These are phyloP conservation scores for Nemania diffusa DNA, from an alignment of 2,329 filamentous ascomycete species.

Conservation along the genomic window DNA sequence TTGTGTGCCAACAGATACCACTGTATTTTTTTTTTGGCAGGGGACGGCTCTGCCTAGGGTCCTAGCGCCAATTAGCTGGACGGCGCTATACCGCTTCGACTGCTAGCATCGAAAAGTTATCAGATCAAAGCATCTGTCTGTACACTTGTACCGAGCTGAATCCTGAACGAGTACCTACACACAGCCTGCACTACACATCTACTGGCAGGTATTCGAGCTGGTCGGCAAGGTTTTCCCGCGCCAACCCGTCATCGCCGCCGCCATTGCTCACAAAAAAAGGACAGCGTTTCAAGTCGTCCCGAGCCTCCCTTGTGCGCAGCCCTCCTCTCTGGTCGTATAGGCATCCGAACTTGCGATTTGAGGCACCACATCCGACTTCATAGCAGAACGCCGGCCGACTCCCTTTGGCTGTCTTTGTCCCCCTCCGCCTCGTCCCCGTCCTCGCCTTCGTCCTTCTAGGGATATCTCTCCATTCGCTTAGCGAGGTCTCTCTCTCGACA, in stretches of 20 bases:
- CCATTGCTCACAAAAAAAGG: constrained; percentile 1
- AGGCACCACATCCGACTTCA: constrained; percentile 3
- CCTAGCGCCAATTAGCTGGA: constrained; percentile 7
- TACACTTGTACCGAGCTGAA: constrained; percentile 25
- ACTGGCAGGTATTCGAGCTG: not conserved
- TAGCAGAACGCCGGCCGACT: not conserved
- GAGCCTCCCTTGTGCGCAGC: not conserved
- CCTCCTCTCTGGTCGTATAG: not conserved
- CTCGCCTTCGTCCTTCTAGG: too few species aligned
- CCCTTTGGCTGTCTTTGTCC: not conserved
- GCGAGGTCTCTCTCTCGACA: not conserved
- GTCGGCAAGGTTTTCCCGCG: constrained; percentile 37
- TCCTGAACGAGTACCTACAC: constrained; percentile 10
- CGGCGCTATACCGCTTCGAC: constrained; percentile 22
- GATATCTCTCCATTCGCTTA: not conserved
- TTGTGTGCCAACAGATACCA: not conserved
- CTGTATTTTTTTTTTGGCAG: not conserved
- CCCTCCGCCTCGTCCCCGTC: not conserved
- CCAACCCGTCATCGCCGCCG: constrained; percentile 29
- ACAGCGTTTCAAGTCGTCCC: not conserved
- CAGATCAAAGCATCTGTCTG: constrained; percentile 34
- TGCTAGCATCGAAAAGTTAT: constrained; percentile 37
- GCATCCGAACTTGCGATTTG: not conserved
- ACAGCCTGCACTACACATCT: constrained; percentile 20
- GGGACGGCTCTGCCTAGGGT: not conserved